phyloP scores from a whole-genome alignment of 352 stramenopile species.

The Aphanomyces euteiches region DNA sequence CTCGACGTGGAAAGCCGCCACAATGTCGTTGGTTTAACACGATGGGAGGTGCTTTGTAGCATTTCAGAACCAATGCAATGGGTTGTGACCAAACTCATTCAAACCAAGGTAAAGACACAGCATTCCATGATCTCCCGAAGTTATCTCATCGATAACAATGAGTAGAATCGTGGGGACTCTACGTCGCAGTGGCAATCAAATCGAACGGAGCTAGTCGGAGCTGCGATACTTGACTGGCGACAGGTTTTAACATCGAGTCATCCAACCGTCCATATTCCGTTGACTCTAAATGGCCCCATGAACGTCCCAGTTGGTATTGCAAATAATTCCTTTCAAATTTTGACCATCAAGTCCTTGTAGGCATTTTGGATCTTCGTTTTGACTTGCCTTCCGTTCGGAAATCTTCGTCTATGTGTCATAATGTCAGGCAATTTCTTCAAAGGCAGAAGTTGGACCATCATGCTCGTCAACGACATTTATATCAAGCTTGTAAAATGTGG shows the following conservation, averaged over 20 bases:
- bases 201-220: conserved; percentile 52
- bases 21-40: too few species aligned
- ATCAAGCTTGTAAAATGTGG: conserved; percentile 80
- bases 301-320: conserved; percentile 53
- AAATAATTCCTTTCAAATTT: neutral
- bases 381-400: conserved; percentile 62
- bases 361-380: conserved; percentile 56
- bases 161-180: too few species aligned
- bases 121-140: neutral
- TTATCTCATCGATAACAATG: neutral
- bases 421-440: conserved; percentile 48
- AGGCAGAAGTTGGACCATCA: conserved; percentile 56
- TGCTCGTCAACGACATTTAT: conserved; percentile 58
- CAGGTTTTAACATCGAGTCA: conserved; percentile 65
- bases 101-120: neutral
- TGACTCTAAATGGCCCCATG: conserved; percentile 58
- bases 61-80: conserved; percentile 61
- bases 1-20: too few species aligned
- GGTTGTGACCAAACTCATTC: conserved; percentile 50
- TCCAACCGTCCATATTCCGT: conserved; percentile 62
- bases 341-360: neutral
- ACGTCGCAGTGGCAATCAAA: too few species aligned
- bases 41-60: conserved; percentile 65
- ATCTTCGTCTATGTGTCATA: conserved; percentile 41
- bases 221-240: conserved; percentile 71